Percentiles rank a stretch among this genome's conserved stretches.
phyloP scores from a whole-genome alignment of 2,329 filamentous ascomycete species.

The Exophiala bonariae region DNA sequence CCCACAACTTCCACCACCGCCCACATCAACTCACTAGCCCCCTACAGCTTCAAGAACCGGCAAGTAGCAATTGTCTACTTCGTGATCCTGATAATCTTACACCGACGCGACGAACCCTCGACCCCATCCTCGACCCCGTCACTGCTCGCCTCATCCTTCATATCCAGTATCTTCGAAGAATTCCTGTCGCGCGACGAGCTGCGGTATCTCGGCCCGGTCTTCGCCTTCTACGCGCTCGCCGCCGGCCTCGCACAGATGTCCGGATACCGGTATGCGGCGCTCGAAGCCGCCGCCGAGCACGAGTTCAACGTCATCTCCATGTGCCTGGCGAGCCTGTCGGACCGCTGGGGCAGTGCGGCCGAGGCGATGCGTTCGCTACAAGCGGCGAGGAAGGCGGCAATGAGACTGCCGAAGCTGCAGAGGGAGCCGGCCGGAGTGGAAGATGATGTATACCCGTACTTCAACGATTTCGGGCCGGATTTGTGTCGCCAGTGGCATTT shows the following conservation, averaged over 20 bases:
- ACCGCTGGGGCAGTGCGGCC: neutral
- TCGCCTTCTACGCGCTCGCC: constrained; percentile 9
- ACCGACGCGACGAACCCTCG: constrained; percentile 32
- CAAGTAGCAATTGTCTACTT: constrained; percentile 40
- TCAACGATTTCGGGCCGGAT: constrained; percentile 1
- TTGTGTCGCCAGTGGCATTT: constrained; percentile 2
- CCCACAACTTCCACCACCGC: too few relatives aligned
- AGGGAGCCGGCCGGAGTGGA: neutral
- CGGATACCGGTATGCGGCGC: neutral
- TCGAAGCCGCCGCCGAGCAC: neutral
- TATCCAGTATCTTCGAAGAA: constrained; percentile 46
- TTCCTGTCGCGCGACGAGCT: constrained; percentile 33
- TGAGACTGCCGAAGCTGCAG: neutral
- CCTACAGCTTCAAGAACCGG: constrained; percentile 40
- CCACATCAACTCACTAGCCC: neutral
- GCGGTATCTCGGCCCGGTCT: constrained; percentile 8
- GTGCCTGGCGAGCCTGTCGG: neutral
- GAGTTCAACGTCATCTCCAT: neutral
- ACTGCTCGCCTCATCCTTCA: constrained; percentile 43
- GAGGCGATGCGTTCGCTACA: neutral
- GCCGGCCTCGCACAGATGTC: constrained; percentile 18
- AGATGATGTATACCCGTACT: neutral
- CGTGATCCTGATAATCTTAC: constrained; percentile 40
- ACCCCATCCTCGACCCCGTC: constrained; percentile 34
- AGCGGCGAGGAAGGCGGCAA: neutral